Percentiles rank a stretch among this genome's conserved stretches.
Evolutionary conservation across 176 grass and related monocot species (phyloP).

Genomic region (Ananas comosus): DNA sequence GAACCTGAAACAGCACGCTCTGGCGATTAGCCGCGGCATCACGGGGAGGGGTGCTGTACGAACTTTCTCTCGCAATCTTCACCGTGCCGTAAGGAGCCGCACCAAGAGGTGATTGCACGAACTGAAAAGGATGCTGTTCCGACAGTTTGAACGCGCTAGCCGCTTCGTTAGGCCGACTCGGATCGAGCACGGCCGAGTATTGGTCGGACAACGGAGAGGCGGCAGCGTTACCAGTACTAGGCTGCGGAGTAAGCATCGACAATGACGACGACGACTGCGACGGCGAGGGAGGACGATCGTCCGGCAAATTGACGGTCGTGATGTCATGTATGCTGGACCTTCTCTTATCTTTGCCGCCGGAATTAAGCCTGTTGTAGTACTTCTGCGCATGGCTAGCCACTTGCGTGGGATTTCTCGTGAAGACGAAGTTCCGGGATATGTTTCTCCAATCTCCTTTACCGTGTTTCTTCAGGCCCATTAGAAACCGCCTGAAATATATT

Average conservation of each 20-base stretch:
- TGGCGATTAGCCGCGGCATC: not conserved
- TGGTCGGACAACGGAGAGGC: not conserved
- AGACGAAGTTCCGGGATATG: constrained; percentile 16
- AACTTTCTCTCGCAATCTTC: not conserved
- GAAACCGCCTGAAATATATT: constrained; percentile 12
- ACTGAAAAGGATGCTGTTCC: not conserved
- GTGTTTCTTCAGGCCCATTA: constrained; percentile 15
- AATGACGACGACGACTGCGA: not conserved
- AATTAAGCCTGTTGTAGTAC: constrained; percentile 26
- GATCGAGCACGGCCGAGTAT: not conserved
- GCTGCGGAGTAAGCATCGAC: not conserved
- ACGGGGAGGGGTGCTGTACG: not conserved
- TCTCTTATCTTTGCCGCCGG: constrained; percentile 21
- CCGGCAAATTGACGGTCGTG: constrained; percentile 11
- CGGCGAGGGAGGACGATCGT: constrained; percentile 12
- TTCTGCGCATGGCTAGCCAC: constrained; percentile 29
- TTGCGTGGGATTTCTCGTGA: constrained; percentile 16
- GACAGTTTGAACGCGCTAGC: not conserved
- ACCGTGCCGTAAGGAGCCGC: not conserved
- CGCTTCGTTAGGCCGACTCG: not conserved
- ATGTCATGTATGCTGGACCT: constrained; percentile 32
- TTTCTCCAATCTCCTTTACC: constrained; percentile 27
- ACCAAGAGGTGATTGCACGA: not conserved
- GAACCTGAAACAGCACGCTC: not conserved
- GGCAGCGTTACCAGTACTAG: not conserved